Conservation (phyloP, 2,329 filamentous ascomycete genomes). For the Trichoderma sp. region DNA sequence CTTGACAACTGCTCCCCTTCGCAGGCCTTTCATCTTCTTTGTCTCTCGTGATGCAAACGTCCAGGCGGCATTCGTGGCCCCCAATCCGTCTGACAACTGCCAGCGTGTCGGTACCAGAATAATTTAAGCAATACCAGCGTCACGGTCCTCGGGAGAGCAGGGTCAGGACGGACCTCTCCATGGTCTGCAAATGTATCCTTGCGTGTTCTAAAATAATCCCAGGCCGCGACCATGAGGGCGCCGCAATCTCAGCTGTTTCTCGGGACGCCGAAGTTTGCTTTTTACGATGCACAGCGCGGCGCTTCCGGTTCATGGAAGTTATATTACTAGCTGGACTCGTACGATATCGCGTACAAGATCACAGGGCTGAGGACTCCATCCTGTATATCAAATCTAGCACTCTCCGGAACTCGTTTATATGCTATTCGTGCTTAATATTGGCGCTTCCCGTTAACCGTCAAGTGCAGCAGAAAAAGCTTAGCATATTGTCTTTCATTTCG, state of each 20-base stretch:
- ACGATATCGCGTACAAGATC: background rate
- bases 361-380: background rate
- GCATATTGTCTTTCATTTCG: slow-evolving; percentile 1
- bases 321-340: background rate
- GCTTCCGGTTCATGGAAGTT: slow-evolving; percentile 4
- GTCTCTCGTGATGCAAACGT: background rate
- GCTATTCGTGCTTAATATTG: background rate
- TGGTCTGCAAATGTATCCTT: background rate
- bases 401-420: background rate
- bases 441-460: background rate
- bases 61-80: background rate
- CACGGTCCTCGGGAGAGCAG: slow-evolving; percentile 1
- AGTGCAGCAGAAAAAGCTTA: background rate
- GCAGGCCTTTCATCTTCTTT: background rate
- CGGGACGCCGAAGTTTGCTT: background rate
- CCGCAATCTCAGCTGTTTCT: background rate
- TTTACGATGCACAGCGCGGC: background rate
- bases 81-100: background rate
- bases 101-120: background rate
- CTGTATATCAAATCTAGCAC: too few relatives aligned
- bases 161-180: slow-evolving; percentile 8
- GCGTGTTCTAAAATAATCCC: slow-evolving; percentile 11
- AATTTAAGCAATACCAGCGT: background rate
- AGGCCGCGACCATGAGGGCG: slow-evolving; percentile 12
- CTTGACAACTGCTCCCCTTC: background rate